Base-by-base conservation (phyloP, 1,284 basidiomycete genomes). In the Puccinia coronata region DNA sequence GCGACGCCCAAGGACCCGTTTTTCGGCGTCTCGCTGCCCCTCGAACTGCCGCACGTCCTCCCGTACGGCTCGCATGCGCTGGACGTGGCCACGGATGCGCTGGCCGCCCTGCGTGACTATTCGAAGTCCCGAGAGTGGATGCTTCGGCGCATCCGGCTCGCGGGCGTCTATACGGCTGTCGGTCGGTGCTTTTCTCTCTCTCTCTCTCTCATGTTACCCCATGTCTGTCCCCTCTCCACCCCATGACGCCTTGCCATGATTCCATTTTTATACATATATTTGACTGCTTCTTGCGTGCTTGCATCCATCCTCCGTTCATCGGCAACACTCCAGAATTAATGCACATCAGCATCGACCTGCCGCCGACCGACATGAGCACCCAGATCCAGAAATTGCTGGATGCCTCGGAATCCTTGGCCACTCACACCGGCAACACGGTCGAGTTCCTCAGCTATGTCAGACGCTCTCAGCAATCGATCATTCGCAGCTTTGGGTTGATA, bases 71-170 rank as follows among this genome's bases (percentile, higher is more conserved):
- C 74, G 6, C 74, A 76, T 63, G 55, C 74, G 11, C 25, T 76
- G 18, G 20, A 43, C 23, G 74, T 76, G 8, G 25, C 57, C n/a
- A 63, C 74, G 2, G 74, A 47, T 5, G 74, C 74, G 6, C 49
- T 76, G 39, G 59, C 57, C 28, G 74, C 53, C 2, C 36, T 76
- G 59, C 6, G 43, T 5, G 74, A 76, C 43, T 76, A 76, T 47
- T 76, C 74, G 2, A 55, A 31, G 41, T 63, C 74, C 5, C 14
- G 74, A 16, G 74, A 76, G 65, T 76, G 74, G 74, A 76, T 76
- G 74, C 74, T 76, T 11, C 74, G 74, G 16, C 55, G 74, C 18
- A 76, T 76, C 23, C 61, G 74, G 41, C 18, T 61, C 20, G 74
- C 74, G 6, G 74, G 74, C 16, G 74, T 76, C 65, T 76, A 76